Conservation (phyloP, 106 monocot species). For the Dioscorea dumetorum region DNA sequence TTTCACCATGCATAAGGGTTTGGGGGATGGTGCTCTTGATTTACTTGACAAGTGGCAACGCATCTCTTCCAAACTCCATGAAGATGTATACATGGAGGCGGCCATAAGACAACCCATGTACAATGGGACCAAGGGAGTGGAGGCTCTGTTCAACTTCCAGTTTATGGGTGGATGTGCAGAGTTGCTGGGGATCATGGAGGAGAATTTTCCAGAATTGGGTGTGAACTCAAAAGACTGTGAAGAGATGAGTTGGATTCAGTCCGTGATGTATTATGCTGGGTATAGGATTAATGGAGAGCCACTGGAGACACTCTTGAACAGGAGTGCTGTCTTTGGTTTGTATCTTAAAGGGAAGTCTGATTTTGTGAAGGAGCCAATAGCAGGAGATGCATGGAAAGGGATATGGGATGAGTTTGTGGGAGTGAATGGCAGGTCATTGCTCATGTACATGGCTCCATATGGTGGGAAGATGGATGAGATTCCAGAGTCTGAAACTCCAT, state of each 20-base stretch:
- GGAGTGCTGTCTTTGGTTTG: background rate
- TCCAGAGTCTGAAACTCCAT: background rate
- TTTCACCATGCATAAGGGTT: conserved; percentile 13
- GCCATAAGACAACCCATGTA: background rate
- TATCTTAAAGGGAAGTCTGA: background rate
- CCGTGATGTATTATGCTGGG: background rate
- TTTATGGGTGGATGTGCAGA: conserved; percentile 30
- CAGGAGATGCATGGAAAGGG: conserved; percentile 9
- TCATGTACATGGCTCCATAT: conserved; percentile 6
- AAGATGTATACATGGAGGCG: background rate
- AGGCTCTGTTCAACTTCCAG: conserved; percentile 20
- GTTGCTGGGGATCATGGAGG: background rate
- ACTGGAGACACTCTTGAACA: background rate
- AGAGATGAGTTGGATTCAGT: conserved; percentile 43
- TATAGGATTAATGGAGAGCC: background rate
- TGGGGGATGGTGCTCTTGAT: conserved; percentile 5
- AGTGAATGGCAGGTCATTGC: background rate
- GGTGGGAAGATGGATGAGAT: conserved; percentile 9
- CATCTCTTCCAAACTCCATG: conserved; percentile 7
- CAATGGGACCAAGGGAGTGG: background rate
- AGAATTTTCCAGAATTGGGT: conserved; percentile 1
- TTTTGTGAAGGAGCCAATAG: background rate
- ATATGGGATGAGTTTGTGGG: conserved; percentile 1
- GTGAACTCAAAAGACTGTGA: background rate
- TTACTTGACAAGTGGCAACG: conserved; percentile 42